Base-by-base conservation (phyloP, 2,329 filamentous ascomycete genomes). In the Aspergillus neoniger region DNA sequence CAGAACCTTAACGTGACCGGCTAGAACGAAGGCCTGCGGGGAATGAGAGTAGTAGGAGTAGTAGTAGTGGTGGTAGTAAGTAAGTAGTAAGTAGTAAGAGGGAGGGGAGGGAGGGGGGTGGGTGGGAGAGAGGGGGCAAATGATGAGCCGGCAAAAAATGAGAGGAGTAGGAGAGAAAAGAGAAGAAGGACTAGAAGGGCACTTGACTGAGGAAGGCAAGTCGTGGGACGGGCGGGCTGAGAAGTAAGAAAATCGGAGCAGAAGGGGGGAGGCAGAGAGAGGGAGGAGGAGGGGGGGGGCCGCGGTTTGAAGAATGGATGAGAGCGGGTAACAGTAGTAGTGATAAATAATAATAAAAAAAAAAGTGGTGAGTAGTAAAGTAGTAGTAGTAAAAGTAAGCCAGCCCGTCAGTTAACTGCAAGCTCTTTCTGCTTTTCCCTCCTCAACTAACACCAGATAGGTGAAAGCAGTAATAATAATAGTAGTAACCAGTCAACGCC, bases 1-100 rank as follows among this genome's bases (percentile, higher is more conserved):
- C n/a, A 57, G 56, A 53, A 62, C 53, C 50, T 55, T 57, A 63
- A 60, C 56, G 53, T 64, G 58, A 58, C 56, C 43, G 32, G 58
- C 55, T 43, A 57, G 44, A 58, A 52, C 32, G 49, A 61, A 36
- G 21, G 38, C 58, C 51, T 65, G 58, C 57, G 55, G 63, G 58
- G 19, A 38, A 36, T 14, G 32, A 36, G 55, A 55, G 21, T 52
- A 56, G 25, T 57, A 54, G 58, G 36, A 57, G 54, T 38, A 51
- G 41, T 30, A 30, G 28, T 12, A 1, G 28, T 23, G 28, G 41
- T 9, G 15, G 17, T 47, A 54, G 25, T 21, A 36, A 21, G 32
- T 59, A 41, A 21, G 32, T 59, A 41, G n/a, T 30, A 30, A 30
- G 30, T 36, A 36, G 32, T 36, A 50, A 51, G 50, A 49, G 50